These are phyloP conservation scores for Naganishia cerealis DNA, from an alignment of 1,284 basidiomycete genomes.

Conservation along the genomic window DNA sequence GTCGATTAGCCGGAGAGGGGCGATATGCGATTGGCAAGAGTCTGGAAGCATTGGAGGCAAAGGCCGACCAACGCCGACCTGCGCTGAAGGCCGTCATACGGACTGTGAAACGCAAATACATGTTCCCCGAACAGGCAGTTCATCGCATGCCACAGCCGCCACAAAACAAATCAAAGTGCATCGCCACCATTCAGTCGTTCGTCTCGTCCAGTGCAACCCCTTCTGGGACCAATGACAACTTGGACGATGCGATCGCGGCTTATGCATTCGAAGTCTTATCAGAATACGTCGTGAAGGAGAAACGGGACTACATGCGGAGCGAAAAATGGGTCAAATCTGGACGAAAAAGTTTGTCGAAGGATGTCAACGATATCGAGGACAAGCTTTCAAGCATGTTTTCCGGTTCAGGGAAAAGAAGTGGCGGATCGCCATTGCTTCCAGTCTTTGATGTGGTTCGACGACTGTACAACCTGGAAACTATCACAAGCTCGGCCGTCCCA, in stretches of 20 bases:
- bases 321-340: slow-evolving; percentile 52
- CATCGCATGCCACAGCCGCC: slow-evolving; percentile 49
- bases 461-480: slow-evolving; percentile 26
- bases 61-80: slow-evolving; percentile 44
- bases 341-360: slow-evolving; percentile 47
- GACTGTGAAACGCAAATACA: slow-evolving; percentile 47
- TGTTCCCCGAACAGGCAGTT: slow-evolving; percentile 37
- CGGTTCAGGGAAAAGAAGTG: slow-evolving; percentile 18
- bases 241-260: slow-evolving; percentile 39
- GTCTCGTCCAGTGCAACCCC: slow-evolving; percentile 15
- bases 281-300: slow-evolving; percentile 51
- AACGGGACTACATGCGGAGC: slow-evolving; percentile 53
- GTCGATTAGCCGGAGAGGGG: slow-evolving; percentile 49
- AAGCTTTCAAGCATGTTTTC: slow-evolving; percentile 41
- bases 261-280: slow-evolving; percentile 50
- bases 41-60: slow-evolving; percentile 47
- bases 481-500: background rate
- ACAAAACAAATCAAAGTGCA: slow-evolving; percentile 47
- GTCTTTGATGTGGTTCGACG: slow-evolving; percentile 33
- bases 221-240: background rate
- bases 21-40: slow-evolving; percentile 49
- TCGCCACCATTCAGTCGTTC: slow-evolving; percentile 41
- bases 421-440: slow-evolving; percentile 20
- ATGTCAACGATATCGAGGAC: slow-evolving; percentile 52
- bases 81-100: slow-evolving; percentile 50